A percentile compares a stretch with the other conserved stretches of the same genome.
phyloP scores from a whole-genome alignment of 371 early-diverging fungal species.

The Neoconidiobolus thromboides region DNA sequence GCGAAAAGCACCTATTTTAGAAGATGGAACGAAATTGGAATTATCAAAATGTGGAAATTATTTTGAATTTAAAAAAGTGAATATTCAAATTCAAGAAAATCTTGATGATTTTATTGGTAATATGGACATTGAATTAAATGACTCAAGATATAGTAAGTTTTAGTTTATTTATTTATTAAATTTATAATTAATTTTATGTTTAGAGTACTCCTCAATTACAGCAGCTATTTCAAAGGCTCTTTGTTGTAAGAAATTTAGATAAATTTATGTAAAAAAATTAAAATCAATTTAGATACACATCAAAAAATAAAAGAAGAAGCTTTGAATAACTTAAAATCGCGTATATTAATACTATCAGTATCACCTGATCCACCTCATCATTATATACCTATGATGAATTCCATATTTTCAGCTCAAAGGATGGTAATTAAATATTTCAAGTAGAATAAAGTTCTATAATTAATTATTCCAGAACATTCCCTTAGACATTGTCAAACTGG shows the following conservation, averaged over 20 bases:
- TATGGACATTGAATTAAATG: neutral
- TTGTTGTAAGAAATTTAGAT: neutral
- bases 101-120: neutral
- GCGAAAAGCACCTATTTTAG: neutral
- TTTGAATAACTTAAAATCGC: slow-evolving; percentile 41
- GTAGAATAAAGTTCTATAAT: neutral
- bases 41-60: no score
- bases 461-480: slow-evolving; percentile 35
- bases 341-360: slow-evolving; percentile 67
- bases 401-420: slow-evolving; percentile 88
- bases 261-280: neutral
- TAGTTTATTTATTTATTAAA: no score
- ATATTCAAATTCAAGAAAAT: neutral
- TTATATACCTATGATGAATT: slow-evolving; percentile 91
- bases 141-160: no score
- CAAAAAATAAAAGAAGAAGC: slow-evolving; percentile 32
- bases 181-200: neutral
- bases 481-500: slow-evolving; percentile 74
- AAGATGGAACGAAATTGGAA: no score
- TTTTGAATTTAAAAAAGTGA: no score
- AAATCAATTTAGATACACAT: slow-evolving; percentile 31
- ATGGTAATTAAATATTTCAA: slow-evolving; percentile 22
- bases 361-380: slow-evolving; percentile 72
- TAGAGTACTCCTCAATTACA: neutral
- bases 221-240: slow-evolving; percentile 1